A percentile compares a stretch with the other conserved stretches of the same genome.
These are phyloP conservation scores for Termitomyces heimii DNA, from an alignment of 768 basidiomycete species.

Conservation along the genomic window DNA sequence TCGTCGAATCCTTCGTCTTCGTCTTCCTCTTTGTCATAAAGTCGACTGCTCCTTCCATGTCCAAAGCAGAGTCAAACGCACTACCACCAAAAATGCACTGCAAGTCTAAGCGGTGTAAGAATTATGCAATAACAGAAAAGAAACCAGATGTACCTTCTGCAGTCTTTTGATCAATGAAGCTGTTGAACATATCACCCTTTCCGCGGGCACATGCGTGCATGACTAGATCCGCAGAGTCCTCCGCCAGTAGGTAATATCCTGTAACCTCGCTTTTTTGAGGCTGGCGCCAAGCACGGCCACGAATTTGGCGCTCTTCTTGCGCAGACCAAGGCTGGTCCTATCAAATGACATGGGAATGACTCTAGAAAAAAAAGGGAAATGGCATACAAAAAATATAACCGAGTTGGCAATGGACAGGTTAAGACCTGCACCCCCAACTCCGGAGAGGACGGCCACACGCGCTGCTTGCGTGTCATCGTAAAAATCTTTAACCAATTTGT, in stretches of 20 bases:
- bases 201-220: not conserved
- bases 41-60: not conserved
- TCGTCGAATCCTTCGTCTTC: not conserved
- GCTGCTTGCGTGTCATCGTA: not conserved
- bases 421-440: slow-evolving; percentile 17
- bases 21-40: no score
- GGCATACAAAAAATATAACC: slow-evolving; percentile 19
- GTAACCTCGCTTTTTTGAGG: slow-evolving; percentile 3
- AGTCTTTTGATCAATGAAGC: not conserved
- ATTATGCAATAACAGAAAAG: not conserved
- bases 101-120: not conserved
- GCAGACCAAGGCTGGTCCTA: slow-evolving; percentile 16
- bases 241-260: not conserved
- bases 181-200: not conserved
- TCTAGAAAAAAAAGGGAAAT: not conserved
- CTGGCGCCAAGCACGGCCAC: slow-evolving; percentile 9
- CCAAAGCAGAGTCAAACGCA: not conserved
- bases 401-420: slow-evolving; percentile 16
- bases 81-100: not conserved
- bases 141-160: not conserved
- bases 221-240: not conserved
- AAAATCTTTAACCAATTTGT: slow-evolving; percentile 11
- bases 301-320: slow-evolving; percentile 13
- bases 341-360: not conserved
- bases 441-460: slow-evolving; percentile 17